A percentile compares a stretch with the other conserved stretches of the same genome.
Conservation (phyloP, 2,329 filamentous ascomycete genomes). For the Laburnicola sp. region DNA sequence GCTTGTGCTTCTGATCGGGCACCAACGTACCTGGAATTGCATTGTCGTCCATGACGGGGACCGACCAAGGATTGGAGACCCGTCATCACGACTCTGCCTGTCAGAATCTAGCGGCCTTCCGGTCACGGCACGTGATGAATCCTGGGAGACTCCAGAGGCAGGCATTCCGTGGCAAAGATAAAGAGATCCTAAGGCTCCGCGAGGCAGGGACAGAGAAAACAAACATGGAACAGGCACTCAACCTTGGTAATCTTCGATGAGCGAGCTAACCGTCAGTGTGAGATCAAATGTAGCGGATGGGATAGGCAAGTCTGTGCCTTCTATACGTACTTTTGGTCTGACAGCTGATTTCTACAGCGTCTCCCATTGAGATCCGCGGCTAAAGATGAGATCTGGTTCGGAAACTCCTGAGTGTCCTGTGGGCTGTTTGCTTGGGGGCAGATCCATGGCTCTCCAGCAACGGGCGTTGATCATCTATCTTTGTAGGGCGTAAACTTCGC, state of each 20-base stretch:
- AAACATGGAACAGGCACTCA: conserved; percentile 17
- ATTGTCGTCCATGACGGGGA: background rate
- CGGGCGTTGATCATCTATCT: conserved; percentile 1
- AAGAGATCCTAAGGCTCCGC: conserved; percentile 10
- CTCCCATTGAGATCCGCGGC: background rate
- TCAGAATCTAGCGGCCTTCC: background rate
- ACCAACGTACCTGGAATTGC: conserved; percentile 1
- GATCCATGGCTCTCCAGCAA: background rate
- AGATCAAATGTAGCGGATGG: conserved; percentile 30
- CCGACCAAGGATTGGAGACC: background rate
- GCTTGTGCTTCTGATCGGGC: background rate
- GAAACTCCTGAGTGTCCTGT: background rate
- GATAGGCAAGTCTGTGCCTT: conserved; percentile 33
- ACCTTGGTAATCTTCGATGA: conserved; percentile 22
- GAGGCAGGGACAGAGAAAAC: conserved; percentile 17
- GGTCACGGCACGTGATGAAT: background rate
- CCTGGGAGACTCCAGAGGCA: conserved; percentile 6
- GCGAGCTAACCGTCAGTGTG: conserved; percentile 39
- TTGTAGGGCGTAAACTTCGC: conserved; percentile 1
- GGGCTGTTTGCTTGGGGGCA: background rate
- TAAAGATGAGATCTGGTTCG: background rate
- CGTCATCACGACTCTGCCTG: conserved; percentile 1
- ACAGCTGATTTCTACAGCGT: background rate
- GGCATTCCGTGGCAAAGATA: conserved; percentile 3
- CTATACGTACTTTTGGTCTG: conserved; percentile 40